Conservation (phyloP, 305 asterid species). For the Andrographis paniculata region DNA sequence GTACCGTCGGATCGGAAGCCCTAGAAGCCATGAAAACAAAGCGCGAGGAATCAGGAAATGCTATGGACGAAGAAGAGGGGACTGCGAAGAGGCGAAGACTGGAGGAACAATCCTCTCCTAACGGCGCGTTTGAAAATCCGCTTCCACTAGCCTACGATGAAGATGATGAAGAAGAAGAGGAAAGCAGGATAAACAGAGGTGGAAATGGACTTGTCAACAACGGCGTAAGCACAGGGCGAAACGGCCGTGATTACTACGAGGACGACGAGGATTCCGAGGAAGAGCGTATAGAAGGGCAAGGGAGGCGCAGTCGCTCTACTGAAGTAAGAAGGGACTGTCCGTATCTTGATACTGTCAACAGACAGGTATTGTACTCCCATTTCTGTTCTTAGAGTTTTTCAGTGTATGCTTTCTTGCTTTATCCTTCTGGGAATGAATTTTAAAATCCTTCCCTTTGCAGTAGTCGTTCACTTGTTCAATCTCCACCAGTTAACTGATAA, state of each 20-base stretch:
- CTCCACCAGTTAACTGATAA: too few species aligned
- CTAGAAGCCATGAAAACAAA: slow-evolving; percentile 48
- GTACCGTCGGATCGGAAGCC: slow-evolving; percentile 20
- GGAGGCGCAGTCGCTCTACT: slow-evolving; percentile 43
- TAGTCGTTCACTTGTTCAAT: too few species aligned
- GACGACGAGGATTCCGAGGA: slow-evolving; percentile 41
- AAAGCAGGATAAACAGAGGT: slow-evolving; percentile 15
- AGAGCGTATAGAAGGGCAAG: slow-evolving; percentile 20
- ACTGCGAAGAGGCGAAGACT: slow-evolving; percentile 36
- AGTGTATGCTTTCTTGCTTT: too few species aligned
- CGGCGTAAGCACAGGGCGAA: slow-evolving; percentile 16
- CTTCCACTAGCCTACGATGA: slow-evolving; percentile 66
- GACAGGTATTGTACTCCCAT: slow-evolving; percentile 49
- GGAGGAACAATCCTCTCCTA: slow-evolving; percentile 21
- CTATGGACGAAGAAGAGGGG: slow-evolving; percentile 22
- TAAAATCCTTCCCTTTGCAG: too few species aligned
- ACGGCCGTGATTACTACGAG: slow-evolving; percentile 21
- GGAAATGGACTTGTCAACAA: slow-evolving; percentile 14
- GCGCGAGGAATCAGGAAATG: slow-evolving; percentile 35
- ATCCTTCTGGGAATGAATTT: too few species aligned
- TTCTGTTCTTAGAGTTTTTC: too few species aligned
- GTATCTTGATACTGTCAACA: slow-evolving; percentile 86
- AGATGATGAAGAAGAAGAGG: slow-evolving; percentile 55
- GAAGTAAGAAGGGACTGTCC: slow-evolving; percentile 95
- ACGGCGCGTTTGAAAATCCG: slow-evolving; percentile 43